These are phyloP conservation scores for Discostella stelligeroides DNA, from an alignment of 108 stramenopile species.

Conservation along the genomic window DNA sequence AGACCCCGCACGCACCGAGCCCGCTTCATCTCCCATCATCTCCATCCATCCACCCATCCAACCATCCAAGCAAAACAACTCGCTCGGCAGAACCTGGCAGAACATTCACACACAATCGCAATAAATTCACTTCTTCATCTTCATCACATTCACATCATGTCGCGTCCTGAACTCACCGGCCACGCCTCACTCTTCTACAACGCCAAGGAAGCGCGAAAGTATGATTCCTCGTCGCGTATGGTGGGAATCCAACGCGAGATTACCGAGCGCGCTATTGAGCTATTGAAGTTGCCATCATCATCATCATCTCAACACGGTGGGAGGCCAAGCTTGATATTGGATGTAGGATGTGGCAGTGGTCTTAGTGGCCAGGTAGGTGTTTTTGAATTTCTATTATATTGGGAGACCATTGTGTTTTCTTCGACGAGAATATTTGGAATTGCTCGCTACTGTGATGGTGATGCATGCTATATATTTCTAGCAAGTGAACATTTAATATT, in stretches of 20 bases:
- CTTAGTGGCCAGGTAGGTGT: slow-evolving; percentile 84
- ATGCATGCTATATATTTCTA: slow-evolving; percentile 17
- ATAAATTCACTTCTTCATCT: too few species aligned
- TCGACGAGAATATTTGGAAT: too few species aligned
- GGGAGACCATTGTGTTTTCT: neutral
- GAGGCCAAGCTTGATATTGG: slow-evolving; percentile 79
- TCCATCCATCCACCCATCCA: too few species aligned
- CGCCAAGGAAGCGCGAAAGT: slow-evolving; percentile 94
- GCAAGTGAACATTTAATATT: neutral
- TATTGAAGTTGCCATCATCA: slow-evolving; percentile 86
- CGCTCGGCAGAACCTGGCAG: too few species aligned
- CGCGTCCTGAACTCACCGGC: slow-evolving; percentile 90
- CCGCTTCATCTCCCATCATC: too few species aligned
- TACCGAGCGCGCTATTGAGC: slow-evolving; percentile 95
- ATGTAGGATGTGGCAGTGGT: slow-evolving; percentile 98
- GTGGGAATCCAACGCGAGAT: slow-evolving; percentile 95
- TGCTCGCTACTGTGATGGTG: neutral
- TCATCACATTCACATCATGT: too few species aligned
- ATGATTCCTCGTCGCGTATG: slow-evolving; percentile 95
- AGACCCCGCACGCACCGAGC: too few species aligned
- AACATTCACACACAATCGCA: too few species aligned
- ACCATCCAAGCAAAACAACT: too few species aligned
- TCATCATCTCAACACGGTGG: too few species aligned
- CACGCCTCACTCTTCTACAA: slow-evolving; percentile 93
- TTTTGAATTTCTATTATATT: neutral